Evolutionary conservation across 768 basidiomycete genomes (phyloP), one percentile per base, ranked within the genome.

Genomic region (Psilocybe subaeruginosa): DNA sequence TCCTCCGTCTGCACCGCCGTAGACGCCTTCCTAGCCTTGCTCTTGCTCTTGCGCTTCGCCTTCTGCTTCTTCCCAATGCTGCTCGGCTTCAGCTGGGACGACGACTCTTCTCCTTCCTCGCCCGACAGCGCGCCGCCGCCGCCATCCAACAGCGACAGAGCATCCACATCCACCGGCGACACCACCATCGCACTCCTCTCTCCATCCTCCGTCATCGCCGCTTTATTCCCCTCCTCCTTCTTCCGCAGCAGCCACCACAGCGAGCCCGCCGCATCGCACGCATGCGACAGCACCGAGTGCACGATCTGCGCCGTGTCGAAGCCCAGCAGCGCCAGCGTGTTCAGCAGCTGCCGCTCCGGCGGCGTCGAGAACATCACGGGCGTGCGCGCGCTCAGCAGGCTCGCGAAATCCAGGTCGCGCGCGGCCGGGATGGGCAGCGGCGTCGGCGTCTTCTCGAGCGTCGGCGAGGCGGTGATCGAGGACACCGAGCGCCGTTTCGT

Each of bases 401-500:
- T 79, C 7, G 84, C 77, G 75, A 92, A 90, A 70, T 91, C 88
- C 41, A 78, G 62, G 53, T 80, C 78, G n/a, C 71, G 85, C 70
- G 35, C 77, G 69, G 62, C 77, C 68, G 69, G 78, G 64, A 58
- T 76, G 62, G 68, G 78, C 59, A 76, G 69, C 49, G 77, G 73
- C 33, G 69, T 72, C 50, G 72, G 71, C 7, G 68, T 69, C 59
- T 82, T 87, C 16, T 88, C 86, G 3, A 73, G 71, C 0, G 76
- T 76, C 1, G 84, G 81, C 0, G 86, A 84, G 8, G 77, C 77
- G 8, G 82, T 78, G 6, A 88, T 89, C 2, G 95, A 97, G 1
- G 95, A 97, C 4, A 98, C 90, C 2, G 95, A 97, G 23, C 97
- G 91, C 3, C 97, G 89, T 72, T 99, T 99, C 2, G 97, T 99